A percentile compares a stretch with the other conserved stretches of the same genome.
phyloP scores from a whole-genome alignment of 2,329 filamentous ascomycete species.

The Epichloe typhina region DNA sequence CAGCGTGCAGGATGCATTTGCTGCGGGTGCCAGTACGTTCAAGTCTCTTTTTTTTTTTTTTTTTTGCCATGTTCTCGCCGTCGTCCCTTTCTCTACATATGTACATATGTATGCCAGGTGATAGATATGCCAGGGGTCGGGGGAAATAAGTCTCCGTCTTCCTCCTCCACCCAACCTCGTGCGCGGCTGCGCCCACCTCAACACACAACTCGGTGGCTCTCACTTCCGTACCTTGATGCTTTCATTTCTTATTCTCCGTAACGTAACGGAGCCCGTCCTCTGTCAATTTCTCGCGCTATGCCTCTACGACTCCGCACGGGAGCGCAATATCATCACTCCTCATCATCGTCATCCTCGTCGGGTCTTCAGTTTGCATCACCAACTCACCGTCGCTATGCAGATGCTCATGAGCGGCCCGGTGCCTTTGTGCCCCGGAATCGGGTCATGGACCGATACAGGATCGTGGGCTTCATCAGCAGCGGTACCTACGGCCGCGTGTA shows the following conservation, averaged over 20 bases:
- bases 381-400: conserved; percentile 29
- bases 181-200: not conserved
- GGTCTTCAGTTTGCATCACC: conserved; percentile 7
- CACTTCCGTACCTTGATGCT: too few species aligned
- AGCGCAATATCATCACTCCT: conserved; percentile 13
- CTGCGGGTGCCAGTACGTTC: conserved; percentile 33
- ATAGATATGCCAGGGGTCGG: too few species aligned
- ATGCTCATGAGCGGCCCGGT: conserved; percentile 38
- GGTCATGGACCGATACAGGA: conserved; percentile 86
- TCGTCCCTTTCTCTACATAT: not conserved
- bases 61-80: not conserved
- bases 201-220: too few species aligned
- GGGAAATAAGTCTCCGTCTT: too few species aligned
- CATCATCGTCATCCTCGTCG: conserved; percentile 9
- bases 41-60: not conserved
- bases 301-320: conserved; percentile 21
- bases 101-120: too few species aligned
- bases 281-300: conserved; percentile 12
- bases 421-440: conserved; percentile 60
- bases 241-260: not conserved
- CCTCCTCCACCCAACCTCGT: too few species aligned
- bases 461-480: conserved; percentile 95
- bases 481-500: conserved; percentile 97
- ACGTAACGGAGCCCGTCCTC: not conserved
- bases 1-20: conserved; percentile 46